Percentiles rank a stretch among this genome's conserved stretches.
These are phyloP conservation scores for Artemisia annua DNA, from an alignment of 129 eudicot genomes.

Conservation along the genomic window DNA sequence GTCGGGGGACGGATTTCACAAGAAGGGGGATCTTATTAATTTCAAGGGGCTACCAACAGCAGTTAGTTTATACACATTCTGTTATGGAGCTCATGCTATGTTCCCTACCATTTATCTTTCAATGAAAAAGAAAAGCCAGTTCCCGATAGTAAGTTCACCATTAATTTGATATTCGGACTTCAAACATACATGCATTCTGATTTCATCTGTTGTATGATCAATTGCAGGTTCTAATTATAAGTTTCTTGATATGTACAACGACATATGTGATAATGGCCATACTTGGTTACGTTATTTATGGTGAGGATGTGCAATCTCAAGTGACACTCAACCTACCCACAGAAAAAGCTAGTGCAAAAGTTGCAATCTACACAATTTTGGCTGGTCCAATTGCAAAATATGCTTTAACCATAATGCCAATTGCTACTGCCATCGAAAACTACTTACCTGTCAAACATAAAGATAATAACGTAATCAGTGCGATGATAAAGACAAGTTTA, in stretches of 20 bases:
- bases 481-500: conserved; percentile 21
- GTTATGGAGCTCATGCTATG: conserved; percentile 32
- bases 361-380: conserved; percentile 31
- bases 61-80: conserved; percentile 27
- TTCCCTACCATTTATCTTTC: conserved; percentile 23
- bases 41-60: conserved; percentile 26
- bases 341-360: conserved; percentile 29
- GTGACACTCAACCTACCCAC: conserved; percentile 38
- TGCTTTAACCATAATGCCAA: conserved; percentile 37
- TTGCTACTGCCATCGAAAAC: conserved; percentile 26
- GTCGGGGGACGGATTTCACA: conserved; percentile 21
- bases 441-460: conserved; percentile 14
- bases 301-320: conserved; percentile 32
- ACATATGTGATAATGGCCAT: conserved; percentile 33
- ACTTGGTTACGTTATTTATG: conserved; percentile 38
- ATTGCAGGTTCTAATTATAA: conserved; percentile 31
- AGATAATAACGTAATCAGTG: conserved; percentile 11
- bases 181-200: no score
- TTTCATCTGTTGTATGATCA: not conserved
- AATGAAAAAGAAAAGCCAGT: conserved; percentile 7
- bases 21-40: conserved; percentile 28
- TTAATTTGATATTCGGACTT: no score
- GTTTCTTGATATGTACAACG: conserved; percentile 16
- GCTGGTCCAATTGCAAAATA: conserved; percentile 32
- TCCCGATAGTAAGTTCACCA: no score